These are phyloP conservation scores for Nitzschia sp. DNA, from an alignment of 108 stramenopile species.

Conservation along the genomic window DNA sequence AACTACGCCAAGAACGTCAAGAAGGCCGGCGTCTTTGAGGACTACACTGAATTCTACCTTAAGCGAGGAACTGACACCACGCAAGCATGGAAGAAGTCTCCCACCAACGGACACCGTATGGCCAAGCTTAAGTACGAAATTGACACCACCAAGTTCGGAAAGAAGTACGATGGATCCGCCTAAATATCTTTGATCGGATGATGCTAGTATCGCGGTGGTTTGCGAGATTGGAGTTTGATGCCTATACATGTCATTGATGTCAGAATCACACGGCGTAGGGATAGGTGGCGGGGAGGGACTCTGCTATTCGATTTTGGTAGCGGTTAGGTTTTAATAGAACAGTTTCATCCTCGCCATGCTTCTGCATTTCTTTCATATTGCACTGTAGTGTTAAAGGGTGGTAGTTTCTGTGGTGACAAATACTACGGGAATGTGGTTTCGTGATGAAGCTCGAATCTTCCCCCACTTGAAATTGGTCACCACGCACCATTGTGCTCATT, in stretches of 20 bases:
- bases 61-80: constrained; percentile 72
- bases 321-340: constrained; percentile 6
- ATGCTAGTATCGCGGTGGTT: no score
- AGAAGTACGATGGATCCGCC: constrained; percentile 34
- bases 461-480: no score
- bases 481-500: no score
- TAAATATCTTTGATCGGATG: not conserved
- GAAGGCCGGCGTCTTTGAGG: constrained; percentile 83
- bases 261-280: not conserved
- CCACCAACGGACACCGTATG: constrained; percentile 77
- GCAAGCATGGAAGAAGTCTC: constrained; percentile 62
- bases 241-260: no score
- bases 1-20: constrained; percentile 78
- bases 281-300: not conserved
- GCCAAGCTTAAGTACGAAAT: constrained; percentile 54
- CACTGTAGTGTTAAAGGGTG: no score
- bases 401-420: no score
- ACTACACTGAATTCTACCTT: constrained; percentile 79
- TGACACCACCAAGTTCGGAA: constrained; percentile 27
- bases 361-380: no score
- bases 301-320: no score
- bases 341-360: not conserved
- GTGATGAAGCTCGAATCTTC: no score
- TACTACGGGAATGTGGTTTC: no score
- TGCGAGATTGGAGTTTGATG: no score